Percentiles rank a stretch among this genome's conserved stretches.
Evolutionary conservation across 257 asterid species (phyloP).

Genomic region (Asclepias syriaca): DNA sequence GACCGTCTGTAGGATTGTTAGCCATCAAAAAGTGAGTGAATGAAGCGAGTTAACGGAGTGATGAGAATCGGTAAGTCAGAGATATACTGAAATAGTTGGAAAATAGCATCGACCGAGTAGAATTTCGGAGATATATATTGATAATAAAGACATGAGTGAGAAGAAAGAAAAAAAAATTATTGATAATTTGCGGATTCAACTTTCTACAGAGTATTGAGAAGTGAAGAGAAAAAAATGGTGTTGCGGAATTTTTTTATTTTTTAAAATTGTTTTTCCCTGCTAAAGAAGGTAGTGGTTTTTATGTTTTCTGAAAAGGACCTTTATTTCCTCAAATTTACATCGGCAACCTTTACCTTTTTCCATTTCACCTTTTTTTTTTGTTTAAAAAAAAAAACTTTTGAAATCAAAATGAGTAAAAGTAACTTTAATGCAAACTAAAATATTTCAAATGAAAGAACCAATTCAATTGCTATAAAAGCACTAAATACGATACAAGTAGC

Average conservation of each 20-base stretch:
- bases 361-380: no score
- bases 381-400: no score
- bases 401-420: background rate
- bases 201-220: slow-evolving; percentile 31
- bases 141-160: slow-evolving; percentile 4
- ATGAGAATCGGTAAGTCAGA: slow-evolving; percentile 8
- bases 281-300: slow-evolving; percentile 2
- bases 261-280: slow-evolving; percentile 9
- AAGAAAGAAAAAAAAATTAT: background rate
- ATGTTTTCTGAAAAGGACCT: slow-evolving; percentile 13
- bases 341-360: background rate
- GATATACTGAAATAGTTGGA: slow-evolving; percentile 11
- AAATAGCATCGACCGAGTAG: slow-evolving; percentile 10
- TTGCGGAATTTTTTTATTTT: slow-evolving; percentile 18
- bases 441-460: no score
- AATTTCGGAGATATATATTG: background rate
- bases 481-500: no score
- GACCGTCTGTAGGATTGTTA: slow-evolving; percentile 59
- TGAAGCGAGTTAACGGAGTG: slow-evolving; percentile 12
- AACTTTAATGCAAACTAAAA: background rate
- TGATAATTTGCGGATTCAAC: slow-evolving; percentile 9
- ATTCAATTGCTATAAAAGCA: no score
- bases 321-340: slow-evolving; percentile 12
- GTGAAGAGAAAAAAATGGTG: background rate
- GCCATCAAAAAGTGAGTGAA: slow-evolving; percentile 44